Evolutionary conservation across 2,329 filamentous ascomycete species (phyloP), one percentile per base, ranked within the genome.

Genomic region (Sphaceloma murrayae): DNA sequence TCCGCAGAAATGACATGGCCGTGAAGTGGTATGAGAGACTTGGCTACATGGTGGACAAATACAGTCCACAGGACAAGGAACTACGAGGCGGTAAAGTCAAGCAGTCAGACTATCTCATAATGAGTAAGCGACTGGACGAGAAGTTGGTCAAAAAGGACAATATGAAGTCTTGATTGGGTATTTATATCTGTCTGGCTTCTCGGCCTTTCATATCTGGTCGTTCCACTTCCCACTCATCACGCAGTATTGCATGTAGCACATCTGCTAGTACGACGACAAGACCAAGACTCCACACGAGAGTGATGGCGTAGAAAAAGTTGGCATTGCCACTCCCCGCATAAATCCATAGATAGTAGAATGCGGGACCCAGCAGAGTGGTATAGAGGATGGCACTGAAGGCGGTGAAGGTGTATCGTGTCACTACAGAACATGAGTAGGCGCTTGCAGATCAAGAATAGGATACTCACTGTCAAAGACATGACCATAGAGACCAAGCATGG

Each of bases 221-320:
- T 58, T 95, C 86, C 4, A 85, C 75, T 62, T 98, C 91, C 80
- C 87, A 87, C 62, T 98, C 91, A 56, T 98, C 91, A 48, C 91
- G 71, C 49, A 98, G 67, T 4, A 88, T 78, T 0, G 91, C 87
- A 65, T 93, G 96, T 2, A 94, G 71, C 43, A 86, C 72, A 60
- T 98, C 91, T 8, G 85, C 86, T 5, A 96, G 75, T 21, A 98
- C 67, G 50, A 98, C 72, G 27, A 87, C 88, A 53, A 94, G 73
- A 0, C 86, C 91, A 17, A 98, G 63, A 58, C 86, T 94, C 91
- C 91, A 98, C 0, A 98, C 91, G n/a, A 98, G 68, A 0, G 91
- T 98, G 56, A 98, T 96, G 52, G 91, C 91, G 60, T 98, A 98
- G 67, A 98, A 98, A 67, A 98, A 98, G 62, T 98, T 98, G 48